A percentile compares a stretch with the other conserved stretches of the same genome.
These are phyloP conservation scores for Teratosphaeria viscida DNA, from an alignment of 2,329 filamentous ascomycete species.

Conservation along the genomic window DNA sequence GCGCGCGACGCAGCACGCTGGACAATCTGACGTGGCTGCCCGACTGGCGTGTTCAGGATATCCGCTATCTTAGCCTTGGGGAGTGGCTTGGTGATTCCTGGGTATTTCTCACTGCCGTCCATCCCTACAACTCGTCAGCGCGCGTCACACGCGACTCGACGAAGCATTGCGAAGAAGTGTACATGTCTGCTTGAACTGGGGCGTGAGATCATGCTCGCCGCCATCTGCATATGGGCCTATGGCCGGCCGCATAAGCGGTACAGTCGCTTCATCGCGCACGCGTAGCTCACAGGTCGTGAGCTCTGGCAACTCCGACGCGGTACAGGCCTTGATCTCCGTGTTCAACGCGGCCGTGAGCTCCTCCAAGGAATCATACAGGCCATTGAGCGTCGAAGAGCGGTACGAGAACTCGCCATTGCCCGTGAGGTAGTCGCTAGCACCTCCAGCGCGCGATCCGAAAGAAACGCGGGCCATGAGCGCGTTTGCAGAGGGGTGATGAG, in stretches of 20 bases:
- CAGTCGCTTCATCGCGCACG: slow-evolving; percentile 10
- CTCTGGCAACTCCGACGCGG: slow-evolving; percentile 7
- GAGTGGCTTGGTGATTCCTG: slow-evolving; percentile 2
- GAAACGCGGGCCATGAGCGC: slow-evolving; percentile 13
- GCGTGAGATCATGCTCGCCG: slow-evolving; percentile 19
- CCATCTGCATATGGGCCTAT: slow-evolving; percentile 21
- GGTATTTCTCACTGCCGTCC: slow-evolving; percentile 5
- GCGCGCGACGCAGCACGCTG: slow-evolving; percentile 38
- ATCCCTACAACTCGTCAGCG: neutral
- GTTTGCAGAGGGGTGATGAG: slow-evolving; percentile 1
- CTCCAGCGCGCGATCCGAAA: slow-evolving; percentile 17
- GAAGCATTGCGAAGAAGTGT: neutral
- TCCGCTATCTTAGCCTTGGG: slow-evolving; percentile 13
- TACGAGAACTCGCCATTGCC: slow-evolving; percentile 1
- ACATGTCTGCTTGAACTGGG: slow-evolving; percentile 16
- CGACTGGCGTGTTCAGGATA: slow-evolving; percentile 21
- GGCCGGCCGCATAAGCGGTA: slow-evolving; percentile 17
- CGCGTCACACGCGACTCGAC: neutral
- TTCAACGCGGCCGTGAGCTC: slow-evolving; percentile 13
- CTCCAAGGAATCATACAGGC: slow-evolving; percentile 12
- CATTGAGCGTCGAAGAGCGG: slow-evolving; percentile 6
- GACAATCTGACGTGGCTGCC: slow-evolving; percentile 33
- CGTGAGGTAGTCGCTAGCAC: slow-evolving; percentile 11
- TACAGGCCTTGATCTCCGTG: slow-evolving; percentile 9
- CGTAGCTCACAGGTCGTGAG: slow-evolving; percentile 17